phyloP scores from a whole-genome alignment of 2,329 filamentous ascomycete genomes.

The Fusarium bulbicola region DNA sequence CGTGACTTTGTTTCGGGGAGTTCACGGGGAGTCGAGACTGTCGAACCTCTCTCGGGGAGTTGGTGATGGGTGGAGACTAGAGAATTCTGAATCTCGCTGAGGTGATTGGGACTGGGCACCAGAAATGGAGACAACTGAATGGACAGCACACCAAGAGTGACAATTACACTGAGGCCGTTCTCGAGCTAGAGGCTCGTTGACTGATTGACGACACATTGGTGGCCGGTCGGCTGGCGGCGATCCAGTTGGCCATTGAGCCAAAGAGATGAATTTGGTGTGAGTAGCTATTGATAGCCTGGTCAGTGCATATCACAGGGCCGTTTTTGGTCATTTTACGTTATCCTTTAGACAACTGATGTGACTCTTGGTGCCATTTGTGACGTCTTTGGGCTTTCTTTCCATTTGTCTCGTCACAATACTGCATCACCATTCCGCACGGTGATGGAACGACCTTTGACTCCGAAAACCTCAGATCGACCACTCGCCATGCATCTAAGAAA shows the following conservation, averaged over 20 bases:
- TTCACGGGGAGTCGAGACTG: constrained; percentile 14
- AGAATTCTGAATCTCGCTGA: not conserved
- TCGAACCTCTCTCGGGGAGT: constrained; percentile 18
- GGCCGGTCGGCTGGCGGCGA: not conserved
- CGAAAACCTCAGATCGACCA: too few species aligned
- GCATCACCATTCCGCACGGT: not conserved
- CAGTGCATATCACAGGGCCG: not conserved
- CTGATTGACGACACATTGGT: not conserved
- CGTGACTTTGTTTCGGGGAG: constrained; percentile 24
- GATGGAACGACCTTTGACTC: too few species aligned
- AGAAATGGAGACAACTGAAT: not conserved
- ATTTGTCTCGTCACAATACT: not conserved
- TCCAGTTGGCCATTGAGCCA: not conserved
- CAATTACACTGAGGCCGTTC: not conserved
- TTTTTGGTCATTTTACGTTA: not conserved
- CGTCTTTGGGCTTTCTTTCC: not conserved
- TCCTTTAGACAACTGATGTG: not conserved
- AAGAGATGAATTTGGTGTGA: not conserved
- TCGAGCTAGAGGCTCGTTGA: not conserved
- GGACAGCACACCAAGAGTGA: not conserved
- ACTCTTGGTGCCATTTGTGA: not conserved
- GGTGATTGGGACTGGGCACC: not conserved
- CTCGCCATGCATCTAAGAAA: not conserved
- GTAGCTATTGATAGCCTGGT: not conserved
- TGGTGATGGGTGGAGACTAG: constrained; percentile 2